These are phyloP conservation scores for Lepiota brunneoincarnata DNA, from an alignment of 768 basidiomycete genomes.

Conservation along the genomic window DNA sequence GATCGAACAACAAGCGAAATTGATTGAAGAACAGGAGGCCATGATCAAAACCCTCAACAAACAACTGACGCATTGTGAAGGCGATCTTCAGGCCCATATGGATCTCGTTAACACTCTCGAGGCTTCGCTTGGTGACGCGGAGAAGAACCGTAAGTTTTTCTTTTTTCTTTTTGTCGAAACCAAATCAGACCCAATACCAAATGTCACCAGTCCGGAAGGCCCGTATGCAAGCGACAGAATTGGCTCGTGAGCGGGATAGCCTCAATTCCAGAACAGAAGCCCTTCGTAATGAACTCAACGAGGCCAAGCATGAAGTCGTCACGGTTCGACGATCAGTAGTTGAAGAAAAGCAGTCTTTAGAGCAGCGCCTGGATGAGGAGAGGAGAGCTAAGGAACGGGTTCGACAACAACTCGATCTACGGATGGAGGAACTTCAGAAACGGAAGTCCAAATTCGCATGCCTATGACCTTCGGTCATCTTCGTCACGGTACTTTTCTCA, in stretches of 20 bases:
- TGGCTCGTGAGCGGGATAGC: slow-evolving; percentile 82
- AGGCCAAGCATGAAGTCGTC: slow-evolving; percentile 78
- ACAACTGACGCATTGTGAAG: slow-evolving; percentile 90
- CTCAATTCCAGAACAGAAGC: slow-evolving; percentile 61
- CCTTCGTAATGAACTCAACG: slow-evolving; percentile 70
- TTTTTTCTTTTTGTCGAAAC: slow-evolving; percentile 3
- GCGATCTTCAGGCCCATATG: slow-evolving; percentile 88
- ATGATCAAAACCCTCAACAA: slow-evolving; percentile 96
- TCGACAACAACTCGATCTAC: slow-evolving; percentile 80
- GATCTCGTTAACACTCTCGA: slow-evolving; percentile 85
- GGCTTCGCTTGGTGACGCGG: slow-evolving; percentile 84
- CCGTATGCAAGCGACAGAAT: slow-evolving; percentile 89
- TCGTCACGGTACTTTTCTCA: slow-evolving; percentile 5
- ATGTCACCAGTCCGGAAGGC: slow-evolving; percentile 75
- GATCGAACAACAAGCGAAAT: slow-evolving; percentile 73
- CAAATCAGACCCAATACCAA: slow-evolving; percentile 7
- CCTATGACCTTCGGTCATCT: slow-evolving; percentile 46
- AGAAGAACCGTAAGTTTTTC: slow-evolving; percentile 78
- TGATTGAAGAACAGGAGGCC: slow-evolving; percentile 78
- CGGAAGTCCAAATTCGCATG: slow-evolving; percentile 93
- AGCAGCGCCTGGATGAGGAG: slow-evolving; percentile 82
- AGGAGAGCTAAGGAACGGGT: slow-evolving; percentile 86
- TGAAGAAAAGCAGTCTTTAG: slow-evolving; percentile 86
- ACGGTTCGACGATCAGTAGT: slow-evolving; percentile 76
- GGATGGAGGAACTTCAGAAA: slow-evolving; percentile 82